A percentile compares a stretch with the other conserved stretches of the same genome.
Evolutionary conservation across 1,284 basidiomycete genomes (phyloP).

Genomic region (Leccinum subrobustum): DNA sequence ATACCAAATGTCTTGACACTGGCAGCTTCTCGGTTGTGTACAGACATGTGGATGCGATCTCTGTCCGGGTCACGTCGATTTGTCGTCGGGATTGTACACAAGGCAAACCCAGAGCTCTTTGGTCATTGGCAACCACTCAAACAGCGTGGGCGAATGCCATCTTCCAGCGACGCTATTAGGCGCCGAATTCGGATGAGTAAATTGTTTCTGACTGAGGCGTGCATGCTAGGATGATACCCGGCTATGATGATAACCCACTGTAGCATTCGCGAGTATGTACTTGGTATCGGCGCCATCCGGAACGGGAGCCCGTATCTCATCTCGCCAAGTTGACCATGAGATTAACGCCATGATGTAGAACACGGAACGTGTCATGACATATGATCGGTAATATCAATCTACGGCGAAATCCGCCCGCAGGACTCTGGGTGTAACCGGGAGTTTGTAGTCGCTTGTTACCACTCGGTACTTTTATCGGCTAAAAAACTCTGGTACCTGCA

Average conservation of each 20-base stretch:
- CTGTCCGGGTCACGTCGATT: conserved; percentile 47
- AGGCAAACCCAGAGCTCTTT: conserved; percentile 53
- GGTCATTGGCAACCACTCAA: conserved; percentile 26
- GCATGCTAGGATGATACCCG: not conserved
- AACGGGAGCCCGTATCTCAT: not conserved
- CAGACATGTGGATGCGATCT: conserved; percentile 59
- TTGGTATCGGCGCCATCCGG: not conserved
- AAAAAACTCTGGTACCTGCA: no score
- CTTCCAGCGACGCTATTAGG: not conserved
- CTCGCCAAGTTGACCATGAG: not conserved
- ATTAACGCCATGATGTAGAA: not conserved
- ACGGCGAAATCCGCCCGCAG: not conserved
- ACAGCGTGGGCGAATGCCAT: not conserved
- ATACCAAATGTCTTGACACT: conserved; percentile 44
- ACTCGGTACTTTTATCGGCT: no score
- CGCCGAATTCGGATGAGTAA: not conserved
- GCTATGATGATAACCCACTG: not conserved
- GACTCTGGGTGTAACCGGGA: not conserved
- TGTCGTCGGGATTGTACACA: conserved; percentile 51
- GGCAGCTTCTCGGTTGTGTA: conserved; percentile 34
- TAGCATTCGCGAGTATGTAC: not conserved
- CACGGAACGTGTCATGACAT: not conserved
- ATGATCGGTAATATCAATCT: not conserved
- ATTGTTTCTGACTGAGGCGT: not conserved
- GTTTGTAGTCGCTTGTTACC: no score